These are phyloP conservation scores for Triticum timopheevii DNA, from an alignment of 176 grass and related monocot genomes.

Conservation along the genomic window DNA sequence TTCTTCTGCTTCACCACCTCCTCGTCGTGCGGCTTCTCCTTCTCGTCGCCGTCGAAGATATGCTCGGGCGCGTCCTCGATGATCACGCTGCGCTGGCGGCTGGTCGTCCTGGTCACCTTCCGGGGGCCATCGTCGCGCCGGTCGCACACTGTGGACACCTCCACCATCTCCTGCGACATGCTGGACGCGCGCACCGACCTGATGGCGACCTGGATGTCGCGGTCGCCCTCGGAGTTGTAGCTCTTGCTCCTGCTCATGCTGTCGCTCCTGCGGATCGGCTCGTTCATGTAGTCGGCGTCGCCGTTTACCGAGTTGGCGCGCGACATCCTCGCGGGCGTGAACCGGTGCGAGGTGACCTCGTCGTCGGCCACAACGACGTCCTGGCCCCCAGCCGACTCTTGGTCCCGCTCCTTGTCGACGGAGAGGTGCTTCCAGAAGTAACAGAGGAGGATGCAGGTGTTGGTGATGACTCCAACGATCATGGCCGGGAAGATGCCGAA, in stretches of 20 bases:
- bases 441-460: slow-evolving; percentile 60
- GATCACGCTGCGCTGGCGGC: slow-evolving; percentile 52
- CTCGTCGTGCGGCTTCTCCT: slow-evolving; percentile 26
- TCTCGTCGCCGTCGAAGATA: background rate
- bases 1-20: slow-evolving; percentile 37
- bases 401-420: slow-evolving; percentile 37
- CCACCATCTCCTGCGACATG: slow-evolving; percentile 54
- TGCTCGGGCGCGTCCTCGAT: slow-evolving; percentile 43
- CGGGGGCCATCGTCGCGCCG: slow-evolving; percentile 38
- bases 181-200: slow-evolving; percentile 29
- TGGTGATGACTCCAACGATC: slow-evolving; percentile 68
- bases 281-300: slow-evolving; percentile 35
- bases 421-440: slow-evolving; percentile 81
- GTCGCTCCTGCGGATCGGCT: slow-evolving; percentile 36
- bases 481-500: slow-evolving; percentile 76
- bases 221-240: slow-evolving; percentile 56
- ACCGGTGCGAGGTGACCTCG: slow-evolving; percentile 80
- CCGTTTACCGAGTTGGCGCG: slow-evolving; percentile 53
- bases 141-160: slow-evolving; percentile 53
- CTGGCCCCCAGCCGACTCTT: background rate
- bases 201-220: slow-evolving; percentile 69
- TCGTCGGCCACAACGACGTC: slow-evolving; percentile 60
- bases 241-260: slow-evolving; percentile 53
- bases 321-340: slow-evolving; percentile 84
- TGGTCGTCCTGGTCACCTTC: slow-evolving; percentile 53